Evolutionary conservation across 78 protist species (phyloP), one percentile per base, ranked within the genome.

Genomic region (Dictyostelium purpureum): DNA sequence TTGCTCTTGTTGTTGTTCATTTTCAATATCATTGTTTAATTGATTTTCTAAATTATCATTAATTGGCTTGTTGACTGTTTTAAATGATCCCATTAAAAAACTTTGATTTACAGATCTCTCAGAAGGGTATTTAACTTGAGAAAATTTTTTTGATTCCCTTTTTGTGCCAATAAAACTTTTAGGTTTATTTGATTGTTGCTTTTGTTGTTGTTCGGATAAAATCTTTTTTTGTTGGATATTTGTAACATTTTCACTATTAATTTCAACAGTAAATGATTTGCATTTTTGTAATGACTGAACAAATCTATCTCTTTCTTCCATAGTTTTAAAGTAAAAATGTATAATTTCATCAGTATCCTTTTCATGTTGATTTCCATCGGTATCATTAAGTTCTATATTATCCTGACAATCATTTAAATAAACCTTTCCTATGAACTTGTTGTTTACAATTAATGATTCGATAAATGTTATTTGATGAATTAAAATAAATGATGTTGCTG

Each of bases 401-500:
- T 65, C 21, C 45, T 63, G 40, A 2, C 42, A 24, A 4, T 57
- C 66, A 61, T 69, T 69, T 11, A 69, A 69, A 69, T 18, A 69
- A 35, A 69, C 54, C 18, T 69, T 69, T 40, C 5, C 16, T 40
- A 18, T 21, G 33, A 40, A 69, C n/a, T 42, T 28, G 6, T 28
- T 65, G 33, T 47, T 47, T 26, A 18, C 37, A 24, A 33, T 19
- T 71, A 16, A 14, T 26, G 79, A 61, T 19, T 51, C 81, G 35
- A 75, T 35, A 2, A 49, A 51, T 52, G 18, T 18, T 19, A 75
- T 52, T 43, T 75, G 37, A 28, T 51, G 38, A 14, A 51, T 28
- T n/a, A 75, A 18, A 18, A 75, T 45, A 52, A 75, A 75, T 75
- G 81, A 75, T 51, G 54, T 45, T 47, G 81, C 42, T 35, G 66